phyloP scores from a whole-genome alignment of 306 rosid genomes.

The Dryas drummondii region DNA sequence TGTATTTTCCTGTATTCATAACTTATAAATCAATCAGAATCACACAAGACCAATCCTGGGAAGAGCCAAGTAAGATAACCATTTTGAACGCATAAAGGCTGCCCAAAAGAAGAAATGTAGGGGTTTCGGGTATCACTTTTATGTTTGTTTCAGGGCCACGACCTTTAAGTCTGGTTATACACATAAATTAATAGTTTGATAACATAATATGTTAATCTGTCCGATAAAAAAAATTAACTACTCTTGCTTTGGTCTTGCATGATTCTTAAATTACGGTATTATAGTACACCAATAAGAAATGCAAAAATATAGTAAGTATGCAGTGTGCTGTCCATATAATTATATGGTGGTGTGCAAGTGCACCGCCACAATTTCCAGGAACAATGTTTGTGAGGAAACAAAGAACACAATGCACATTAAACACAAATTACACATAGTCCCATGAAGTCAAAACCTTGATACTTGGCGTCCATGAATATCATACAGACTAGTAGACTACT shows the following conservation, averaged over 20 bases:
- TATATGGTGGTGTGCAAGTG: neutral
- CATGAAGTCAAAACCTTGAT: constrained; percentile 78
- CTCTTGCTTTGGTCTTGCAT: too few relatives aligned
- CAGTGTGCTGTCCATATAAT: neutral
- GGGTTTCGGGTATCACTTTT: too few relatives aligned
- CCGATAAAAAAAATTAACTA: neutral
- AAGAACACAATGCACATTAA: constrained; percentile 25
- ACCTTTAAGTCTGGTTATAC: too few relatives aligned
- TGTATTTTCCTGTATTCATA: too few relatives aligned
- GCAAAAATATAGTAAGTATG: neutral
- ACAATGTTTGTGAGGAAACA: constrained; percentile 2
- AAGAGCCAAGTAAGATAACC: too few relatives aligned
- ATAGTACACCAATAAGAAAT: neutral
- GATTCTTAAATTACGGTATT: neutral
- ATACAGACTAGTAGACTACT: neutral
- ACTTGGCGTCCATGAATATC: constrained; percentile 44
- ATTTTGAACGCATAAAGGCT: too few relatives aligned
- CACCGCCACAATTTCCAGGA: constrained; percentile 10
- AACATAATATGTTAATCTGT: neutral
- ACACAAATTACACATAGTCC: constrained; percentile 35
- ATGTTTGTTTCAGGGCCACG: too few relatives aligned
- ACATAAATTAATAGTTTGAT: too few relatives aligned
- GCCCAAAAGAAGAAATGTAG: too few relatives aligned
- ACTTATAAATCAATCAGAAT: too few relatives aligned
- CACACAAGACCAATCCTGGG: too few relatives aligned